phyloP scores from a whole-genome alignment of 805 yeast species.

The Danielozyma ontarioensis region DNA sequence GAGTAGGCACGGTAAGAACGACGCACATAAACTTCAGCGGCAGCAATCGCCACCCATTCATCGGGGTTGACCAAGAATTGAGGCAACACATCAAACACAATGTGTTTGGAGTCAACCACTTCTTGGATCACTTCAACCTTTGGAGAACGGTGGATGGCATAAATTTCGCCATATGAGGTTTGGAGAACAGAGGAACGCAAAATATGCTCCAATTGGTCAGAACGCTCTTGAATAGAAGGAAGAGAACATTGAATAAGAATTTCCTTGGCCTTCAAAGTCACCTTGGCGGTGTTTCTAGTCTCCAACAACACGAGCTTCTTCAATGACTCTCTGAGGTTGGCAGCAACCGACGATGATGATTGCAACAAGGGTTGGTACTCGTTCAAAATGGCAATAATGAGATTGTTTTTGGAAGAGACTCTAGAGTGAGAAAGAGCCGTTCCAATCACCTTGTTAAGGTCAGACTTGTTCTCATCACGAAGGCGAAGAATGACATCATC shows the following conservation, averaged over 20 bases:
- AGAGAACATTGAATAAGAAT: constrained; percentile 93
- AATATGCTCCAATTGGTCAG: constrained; percentile 96
- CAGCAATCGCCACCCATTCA: constrained; percentile 88
- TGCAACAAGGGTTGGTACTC: constrained; percentile 78
- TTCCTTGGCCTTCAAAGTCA: constrained; percentile 92
- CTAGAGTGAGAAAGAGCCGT: constrained; percentile 85
- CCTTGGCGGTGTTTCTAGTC: constrained; percentile 86
- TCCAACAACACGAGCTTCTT: constrained; percentile 83
- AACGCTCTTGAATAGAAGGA: constrained; percentile 93
- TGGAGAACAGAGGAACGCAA: constrained; percentile 87
- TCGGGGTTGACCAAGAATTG: constrained; percentile 84
- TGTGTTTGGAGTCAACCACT: constrained; percentile 92
- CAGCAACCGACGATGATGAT: constrained; percentile 60
- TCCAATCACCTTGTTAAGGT: constrained; percentile 65
- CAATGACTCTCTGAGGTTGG: constrained; percentile 64
- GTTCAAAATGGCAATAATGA: constrained; percentile 78
- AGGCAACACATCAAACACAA: constrained; percentile 91
- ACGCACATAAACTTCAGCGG: constrained; percentile 93
- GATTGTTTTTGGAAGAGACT: constrained; percentile 87
- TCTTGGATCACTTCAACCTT: constrained; percentile 76
- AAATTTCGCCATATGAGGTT: constrained; percentile 79
- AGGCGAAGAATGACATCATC: constrained; percentile 84
- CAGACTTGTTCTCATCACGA: constrained; percentile 82
- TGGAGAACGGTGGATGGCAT: constrained; percentile 75
- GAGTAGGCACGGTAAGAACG: constrained; percentile 97